A percentile compares a stretch with the other conserved stretches of the same genome.
Evolutionary conservation across 805 yeast genomes (phyloP).

Genomic region (Cyberlindnera nakhonratchasimensis): DNA sequence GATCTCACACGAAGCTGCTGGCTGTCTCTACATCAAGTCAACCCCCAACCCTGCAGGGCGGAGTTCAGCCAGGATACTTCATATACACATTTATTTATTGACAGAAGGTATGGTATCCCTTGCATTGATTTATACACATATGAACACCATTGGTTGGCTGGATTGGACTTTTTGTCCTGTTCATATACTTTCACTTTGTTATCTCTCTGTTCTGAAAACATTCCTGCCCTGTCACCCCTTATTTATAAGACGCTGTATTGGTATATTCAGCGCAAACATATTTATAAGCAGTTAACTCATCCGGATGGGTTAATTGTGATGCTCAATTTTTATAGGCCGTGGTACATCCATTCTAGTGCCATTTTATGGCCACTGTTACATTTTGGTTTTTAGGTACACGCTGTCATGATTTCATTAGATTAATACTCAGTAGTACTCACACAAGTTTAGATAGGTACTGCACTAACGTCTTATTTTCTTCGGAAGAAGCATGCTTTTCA

Average conservation of each 20-base stretch:
- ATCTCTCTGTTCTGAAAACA: too few species aligned
- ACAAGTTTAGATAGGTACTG: constrained; percentile 6
- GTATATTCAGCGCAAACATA: too few species aligned
- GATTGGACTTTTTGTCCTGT: background rate
- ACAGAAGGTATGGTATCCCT: background rate
- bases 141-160: constrained; percentile 2
- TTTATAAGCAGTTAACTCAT: constrained; percentile 4
- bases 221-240: constrained; percentile 1
- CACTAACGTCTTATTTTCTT: constrained; percentile 10
- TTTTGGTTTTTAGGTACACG: background rate
- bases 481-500: constrained; percentile 8
- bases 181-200: too few species aligned
- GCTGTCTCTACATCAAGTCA: constrained; percentile 4
- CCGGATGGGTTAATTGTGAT: too few species aligned
- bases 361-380: background rate
- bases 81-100: constrained; percentile 8
- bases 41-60: constrained; percentile 15
- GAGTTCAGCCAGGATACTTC: constrained; percentile 10
- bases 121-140: background rate
- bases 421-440: background rate
- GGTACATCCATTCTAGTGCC: too few species aligned
- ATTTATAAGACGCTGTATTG: constrained; percentile 5
- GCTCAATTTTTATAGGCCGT: too few species aligned
- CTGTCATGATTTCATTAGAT: background rate
- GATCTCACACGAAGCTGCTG: background rate